phyloP scores from a whole-genome alignment of 2,329 filamentous ascomycete species.

The Erysiphe neolycopersici region DNA sequence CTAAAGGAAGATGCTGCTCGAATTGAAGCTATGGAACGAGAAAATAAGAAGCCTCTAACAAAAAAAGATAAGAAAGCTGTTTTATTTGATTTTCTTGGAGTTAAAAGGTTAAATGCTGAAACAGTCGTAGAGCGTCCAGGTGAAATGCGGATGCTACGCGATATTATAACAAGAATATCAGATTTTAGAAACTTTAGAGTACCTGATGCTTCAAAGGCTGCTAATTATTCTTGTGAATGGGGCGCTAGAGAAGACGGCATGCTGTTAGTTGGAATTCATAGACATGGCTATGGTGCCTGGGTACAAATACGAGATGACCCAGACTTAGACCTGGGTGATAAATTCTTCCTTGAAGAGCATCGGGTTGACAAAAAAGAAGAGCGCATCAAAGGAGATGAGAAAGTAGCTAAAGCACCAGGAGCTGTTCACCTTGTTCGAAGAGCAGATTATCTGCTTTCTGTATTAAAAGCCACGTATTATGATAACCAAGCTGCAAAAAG shows the following conservation, averaged over 20 bases:
- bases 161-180: slow-evolving; percentile 35
- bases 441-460: slow-evolving; percentile 85
- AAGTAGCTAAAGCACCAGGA: slow-evolving; percentile 68
- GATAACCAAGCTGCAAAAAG: slow-evolving; percentile 50
- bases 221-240: slow-evolving; percentile 80
- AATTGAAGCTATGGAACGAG: slow-evolving; percentile 35
- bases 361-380: slow-evolving; percentile 96
- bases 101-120: slow-evolving; percentile 88
- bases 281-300: slow-evolving; percentile 92
- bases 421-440: slow-evolving; percentile 88
- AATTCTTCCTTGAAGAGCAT: slow-evolving; percentile 91
- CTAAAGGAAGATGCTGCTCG: slow-evolving; percentile 46
- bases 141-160: slow-evolving; percentile 62
- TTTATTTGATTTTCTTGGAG: slow-evolving; percentile 74
- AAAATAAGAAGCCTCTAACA: slow-evolving; percentile 54
- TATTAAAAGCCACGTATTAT: slow-evolving; percentile 64
- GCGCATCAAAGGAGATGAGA: slow-evolving; percentile 44
- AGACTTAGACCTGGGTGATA: slow-evolving; percentile 63
- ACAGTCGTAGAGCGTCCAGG: slow-evolving; percentile 77
- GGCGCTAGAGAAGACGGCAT: slow-evolving; percentile 86
- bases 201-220: slow-evolving; percentile 72
- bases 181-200: slow-evolving; percentile 66
- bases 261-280: slow-evolving; percentile 79
- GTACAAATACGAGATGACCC: slow-evolving; percentile 74
- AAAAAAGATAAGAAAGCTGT: slow-evolving; percentile 98